A percentile compares a stretch with the other conserved stretches of the same genome.
These are phyloP conservation scores for Claviceps capensis DNA, from an alignment of 2,329 filamentous ascomycete species.

Conservation along the genomic window DNA sequence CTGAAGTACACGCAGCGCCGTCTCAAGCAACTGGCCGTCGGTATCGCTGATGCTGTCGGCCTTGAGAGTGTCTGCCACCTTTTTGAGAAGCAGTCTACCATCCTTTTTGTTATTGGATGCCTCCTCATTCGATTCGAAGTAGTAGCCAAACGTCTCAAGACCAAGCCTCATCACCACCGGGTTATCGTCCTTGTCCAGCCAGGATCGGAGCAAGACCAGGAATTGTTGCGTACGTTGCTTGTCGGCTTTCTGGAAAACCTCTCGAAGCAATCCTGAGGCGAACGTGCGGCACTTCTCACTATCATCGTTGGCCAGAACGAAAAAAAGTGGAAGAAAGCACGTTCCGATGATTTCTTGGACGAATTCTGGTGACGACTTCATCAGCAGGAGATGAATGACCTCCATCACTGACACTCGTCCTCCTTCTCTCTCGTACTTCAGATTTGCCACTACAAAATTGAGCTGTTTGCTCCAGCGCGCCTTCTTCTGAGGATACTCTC, in stretches of 20 bases:
- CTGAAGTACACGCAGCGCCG: conserved; percentile 54
- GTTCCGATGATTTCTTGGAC: conserved; percentile 69
- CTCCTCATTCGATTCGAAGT: conserved; percentile 57
- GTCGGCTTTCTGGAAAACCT: conserved; percentile 67
- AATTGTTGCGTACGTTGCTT: conserved; percentile 58
- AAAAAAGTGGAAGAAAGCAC: conserved; percentile 75
- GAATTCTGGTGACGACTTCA: conserved; percentile 69
- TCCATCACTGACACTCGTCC: conserved; percentile 91
- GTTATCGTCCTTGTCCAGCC: conserved; percentile 66
- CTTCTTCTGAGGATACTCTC: conserved; percentile 88
- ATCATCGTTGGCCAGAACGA: conserved; percentile 80
- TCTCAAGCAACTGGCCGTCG: conserved; percentile 62
- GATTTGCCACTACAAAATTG: conserved; percentile 75
- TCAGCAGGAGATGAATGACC: conserved; percentile 70
- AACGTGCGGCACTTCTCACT: conserved; percentile 73
- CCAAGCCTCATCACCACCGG: conserved; percentile 56
- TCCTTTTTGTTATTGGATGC: conserved; percentile 52
- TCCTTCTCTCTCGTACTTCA: conserved; percentile 79
- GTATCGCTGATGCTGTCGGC: conserved; percentile 37
- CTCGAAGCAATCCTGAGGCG: conserved; percentile 65
- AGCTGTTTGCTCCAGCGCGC: conserved; percentile 81
- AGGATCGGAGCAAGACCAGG: conserved; percentile 54
- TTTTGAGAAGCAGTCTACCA: conserved; percentile 45
- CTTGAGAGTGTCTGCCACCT: conserved; percentile 37
- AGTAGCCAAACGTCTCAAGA: conserved; percentile 69